Evolutionary conservation across 306 rosid genomes (phyloP).

Genomic region (Vicia villosa): DNA sequence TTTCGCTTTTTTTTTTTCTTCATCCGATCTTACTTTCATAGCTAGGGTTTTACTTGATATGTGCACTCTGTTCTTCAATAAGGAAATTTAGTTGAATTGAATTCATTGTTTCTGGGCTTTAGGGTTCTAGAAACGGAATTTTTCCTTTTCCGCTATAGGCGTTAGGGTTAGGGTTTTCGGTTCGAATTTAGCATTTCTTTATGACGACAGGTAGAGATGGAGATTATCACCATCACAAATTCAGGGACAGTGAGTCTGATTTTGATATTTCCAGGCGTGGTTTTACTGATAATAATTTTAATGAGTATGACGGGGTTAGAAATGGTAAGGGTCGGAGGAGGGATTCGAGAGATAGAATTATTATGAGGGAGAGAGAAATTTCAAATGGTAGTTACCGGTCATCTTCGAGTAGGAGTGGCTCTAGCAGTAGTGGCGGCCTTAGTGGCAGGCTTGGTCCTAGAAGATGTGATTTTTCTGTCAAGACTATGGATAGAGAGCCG

Average conservation of each 20-base stretch:
- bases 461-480: slow-evolving; percentile 50
- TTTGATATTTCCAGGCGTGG: slow-evolving; percentile 52
- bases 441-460: slow-evolving; percentile 47
- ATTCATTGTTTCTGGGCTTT: slow-evolving; percentile 38
- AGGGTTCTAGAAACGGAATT: slow-evolving; percentile 40
- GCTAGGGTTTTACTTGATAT: neutral
- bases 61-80: neutral
- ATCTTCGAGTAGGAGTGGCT: slow-evolving; percentile 68
- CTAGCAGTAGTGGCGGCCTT: slow-evolving; percentile 54
- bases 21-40: neutral
- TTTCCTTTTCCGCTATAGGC: neutral
- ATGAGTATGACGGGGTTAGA: slow-evolving; percentile 64
- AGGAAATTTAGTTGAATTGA: slow-evolving; percentile 19
- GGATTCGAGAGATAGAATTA: slow-evolving; percentile 63
- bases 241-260: slow-evolving; percentile 69
- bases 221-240: slow-evolving; percentile 67
- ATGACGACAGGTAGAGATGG: slow-evolving; percentile 93
- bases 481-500: slow-evolving; percentile 73
- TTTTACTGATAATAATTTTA: slow-evolving; percentile 35
- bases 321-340: slow-evolving; percentile 50
- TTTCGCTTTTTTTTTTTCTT: neutral
- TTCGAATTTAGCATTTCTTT: slow-evolving; percentile 22
- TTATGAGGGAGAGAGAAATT: slow-evolving; percentile 58
- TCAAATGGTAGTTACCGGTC: slow-evolving; percentile 54
- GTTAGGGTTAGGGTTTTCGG: slow-evolving; percentile 40